Conservation (phyloP, 1,284 basidiomycete genomes). For the Tilletia indica region DNA sequence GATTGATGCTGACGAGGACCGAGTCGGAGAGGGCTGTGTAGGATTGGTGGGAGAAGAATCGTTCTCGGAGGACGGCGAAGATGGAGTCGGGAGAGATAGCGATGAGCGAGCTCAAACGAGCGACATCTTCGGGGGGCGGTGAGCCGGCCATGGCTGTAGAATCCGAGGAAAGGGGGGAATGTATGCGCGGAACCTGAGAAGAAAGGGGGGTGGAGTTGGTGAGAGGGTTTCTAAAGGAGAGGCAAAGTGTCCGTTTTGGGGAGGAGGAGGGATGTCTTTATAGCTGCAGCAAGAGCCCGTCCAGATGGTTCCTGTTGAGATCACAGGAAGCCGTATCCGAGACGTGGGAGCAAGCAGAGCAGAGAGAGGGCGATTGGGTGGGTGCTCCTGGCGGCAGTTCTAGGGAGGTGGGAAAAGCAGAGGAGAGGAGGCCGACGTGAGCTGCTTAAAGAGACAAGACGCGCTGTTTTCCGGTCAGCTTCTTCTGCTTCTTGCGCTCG, state of each 20-base stretch:
- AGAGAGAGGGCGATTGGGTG: neutral
- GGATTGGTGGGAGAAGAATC: conserved; percentile 43
- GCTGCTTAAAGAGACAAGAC: too few species aligned
- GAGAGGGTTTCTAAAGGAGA: too few species aligned
- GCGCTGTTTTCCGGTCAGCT: too few species aligned
- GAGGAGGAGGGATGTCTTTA: neutral
- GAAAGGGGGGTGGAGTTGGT: too few species aligned
- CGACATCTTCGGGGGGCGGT: conserved; percentile 12
- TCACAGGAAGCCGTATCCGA: neutral
- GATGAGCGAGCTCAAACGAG: conserved; percentile 18
- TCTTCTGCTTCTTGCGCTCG: too few species aligned
- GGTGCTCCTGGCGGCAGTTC: too few species aligned
- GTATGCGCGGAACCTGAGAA: neutral
- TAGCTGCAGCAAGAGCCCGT: neutral
- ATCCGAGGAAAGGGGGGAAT: neutral
- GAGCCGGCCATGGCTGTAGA: conserved; percentile 2
- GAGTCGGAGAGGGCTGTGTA: conserved; percentile 52
- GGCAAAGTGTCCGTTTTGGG: too few species aligned
- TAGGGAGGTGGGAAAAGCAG: too few species aligned
- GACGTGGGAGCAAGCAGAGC: neutral
- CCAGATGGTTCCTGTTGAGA: neutral
- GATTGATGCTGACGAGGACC: conserved; percentile 51
- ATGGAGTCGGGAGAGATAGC: conserved; percentile 17
- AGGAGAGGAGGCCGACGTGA: too few species aligned
- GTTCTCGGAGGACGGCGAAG: conserved; percentile 35